A percentile compares a stretch with the other conserved stretches of the same genome.
Conservation (phyloP, 2,329 filamentous ascomycete genomes). For the Calonectria crousiana region DNA sequence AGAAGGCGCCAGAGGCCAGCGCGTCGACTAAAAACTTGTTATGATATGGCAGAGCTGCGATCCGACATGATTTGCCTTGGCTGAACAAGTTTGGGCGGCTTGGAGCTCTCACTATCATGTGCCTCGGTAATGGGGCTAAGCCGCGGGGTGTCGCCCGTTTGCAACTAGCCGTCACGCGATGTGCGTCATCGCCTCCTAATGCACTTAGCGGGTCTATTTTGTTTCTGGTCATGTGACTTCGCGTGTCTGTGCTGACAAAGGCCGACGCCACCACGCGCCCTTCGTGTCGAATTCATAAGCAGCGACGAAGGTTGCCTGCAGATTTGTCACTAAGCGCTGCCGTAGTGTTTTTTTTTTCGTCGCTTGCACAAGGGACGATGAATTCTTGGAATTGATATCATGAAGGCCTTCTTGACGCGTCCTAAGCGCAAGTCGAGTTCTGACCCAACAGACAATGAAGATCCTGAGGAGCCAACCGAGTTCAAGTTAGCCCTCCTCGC, state of each 20-base stretch:
- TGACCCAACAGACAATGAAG: conserved; percentile 43
- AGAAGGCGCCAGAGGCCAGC: conserved; percentile 24
- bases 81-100: neutral
- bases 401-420: conserved; percentile 70
- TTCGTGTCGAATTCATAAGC: conserved; percentile 16
- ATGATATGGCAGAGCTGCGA: conserved; percentile 25
- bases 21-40: conserved; percentile 35
- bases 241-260: conserved; percentile 28
- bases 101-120: conserved; percentile 45
- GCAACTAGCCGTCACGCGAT: conserved; percentile 29
- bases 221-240: conserved; percentile 43
- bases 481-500: conserved; percentile 87
- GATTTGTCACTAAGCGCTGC: neutral
- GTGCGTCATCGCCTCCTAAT: conserved; percentile 32
- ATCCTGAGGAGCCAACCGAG: conserved; percentile 84
- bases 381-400: conserved; percentile 45
- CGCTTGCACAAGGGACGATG: neutral
- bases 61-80: conserved; percentile 14
- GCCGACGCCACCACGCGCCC: conserved; percentile 27
- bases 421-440: conserved; percentile 62
- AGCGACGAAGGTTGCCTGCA: conserved; percentile 1
- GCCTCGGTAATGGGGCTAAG: conserved; percentile 48
- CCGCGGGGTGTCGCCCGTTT: conserved; percentile 40
- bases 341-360: neutral
- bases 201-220: conserved; percentile 30